Evolutionary conservation across 805 yeast species (phyloP), one percentile per base, ranked within the genome.

Genomic region (Ogataea wickerhamii): DNA sequence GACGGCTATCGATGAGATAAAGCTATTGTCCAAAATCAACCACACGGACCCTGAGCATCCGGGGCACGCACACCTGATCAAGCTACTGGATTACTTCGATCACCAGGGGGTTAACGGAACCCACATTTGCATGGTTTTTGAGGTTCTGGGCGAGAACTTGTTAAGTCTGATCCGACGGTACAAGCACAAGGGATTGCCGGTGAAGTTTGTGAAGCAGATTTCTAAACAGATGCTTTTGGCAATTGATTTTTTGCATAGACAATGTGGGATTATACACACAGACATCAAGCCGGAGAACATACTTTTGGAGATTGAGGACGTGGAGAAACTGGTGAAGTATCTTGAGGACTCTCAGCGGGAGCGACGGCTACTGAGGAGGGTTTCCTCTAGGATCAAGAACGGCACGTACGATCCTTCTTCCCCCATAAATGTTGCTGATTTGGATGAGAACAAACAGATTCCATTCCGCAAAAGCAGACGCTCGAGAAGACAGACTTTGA

Each of bases 121-220:
- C 2, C 99, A 93, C 63, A 82, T 88, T 8, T 91, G 93, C 41
- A 93, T 93, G 98, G 97, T 91, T 1, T 93, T 93, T 60, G 98
- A 93, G 64, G 96, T 93, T 0, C 68, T 93, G 45, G 99, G 99
- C 16, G 99, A 93, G 61, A 91, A 88, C 57, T 61, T 93, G 49
- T 67, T 93, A 36, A 89, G 95, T 16, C 68, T 93, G 49, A 87
- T 91, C 41, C 75, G 86, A 47, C 71, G 89, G 40, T 89, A 76
- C 50, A 74, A 74, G 34, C 67, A 64, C 42, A 59, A 56, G 36
- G 68, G 68, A 2, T 60, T 78, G 18, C 85, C 84, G 1, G 52
- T 78, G 3, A 64, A 64, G 34, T 62, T 74, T 42, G 81, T 76
- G 3, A 76, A 78, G 54, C 78, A 71, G 49, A 76, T 80, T 17